These are phyloP conservation scores for Nissolia schottii DNA, from an alignment of 306 rosid genomes.

Conservation along the genomic window DNA sequence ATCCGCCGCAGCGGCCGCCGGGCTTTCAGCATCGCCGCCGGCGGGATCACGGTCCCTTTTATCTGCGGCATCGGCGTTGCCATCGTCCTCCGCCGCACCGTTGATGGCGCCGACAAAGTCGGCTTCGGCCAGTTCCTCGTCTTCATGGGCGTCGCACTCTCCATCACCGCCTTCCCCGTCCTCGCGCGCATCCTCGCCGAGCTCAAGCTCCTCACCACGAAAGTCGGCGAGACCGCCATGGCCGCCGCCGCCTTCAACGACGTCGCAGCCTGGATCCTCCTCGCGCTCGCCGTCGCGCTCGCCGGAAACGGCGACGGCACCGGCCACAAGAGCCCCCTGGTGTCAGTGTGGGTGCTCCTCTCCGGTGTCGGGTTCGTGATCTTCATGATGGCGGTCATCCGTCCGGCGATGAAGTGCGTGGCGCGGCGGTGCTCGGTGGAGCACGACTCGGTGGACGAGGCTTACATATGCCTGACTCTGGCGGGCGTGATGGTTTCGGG, in stretches of 20 bases:
- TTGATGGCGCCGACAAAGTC: slow-evolving; percentile 56
- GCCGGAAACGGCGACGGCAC: slow-evolving; percentile 46
- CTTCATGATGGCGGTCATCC: slow-evolving; percentile 53
- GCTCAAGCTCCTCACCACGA: slow-evolving; percentile 73
- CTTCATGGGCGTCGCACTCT: slow-evolving; percentile 83
- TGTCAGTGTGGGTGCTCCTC: slow-evolving; percentile 70
- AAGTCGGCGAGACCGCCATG: slow-evolving; percentile 77
- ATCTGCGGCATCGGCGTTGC: slow-evolving; percentile 67
- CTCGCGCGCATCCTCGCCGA: slow-evolving; percentile 87
- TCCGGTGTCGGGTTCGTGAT: slow-evolving; percentile 56
- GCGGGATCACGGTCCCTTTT: slow-evolving; percentile 71
- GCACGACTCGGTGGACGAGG: slow-evolving; percentile 43
- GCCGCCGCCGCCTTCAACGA: slow-evolving; percentile 91
- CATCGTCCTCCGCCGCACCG: slow-evolving; percentile 49
- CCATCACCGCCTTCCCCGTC: slow-evolving; percentile 90
- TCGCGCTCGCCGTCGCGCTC: slow-evolving; percentile 72
- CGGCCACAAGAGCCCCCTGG: slow-evolving; percentile 45
- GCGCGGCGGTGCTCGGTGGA: slow-evolving; percentile 41
- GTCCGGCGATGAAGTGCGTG: slow-evolving; percentile 66
- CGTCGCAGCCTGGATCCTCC: slow-evolving; percentile 80
- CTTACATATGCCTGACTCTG: slow-evolving; percentile 56
- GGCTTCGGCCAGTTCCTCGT: slow-evolving; percentile 62
- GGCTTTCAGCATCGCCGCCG: slow-evolving; percentile 62
- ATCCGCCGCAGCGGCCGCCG: slow-evolving; percentile 55
- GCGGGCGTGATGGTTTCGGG: slow-evolving; percentile 72